These are phyloP conservation scores for Candida ponderosae DNA, from an alignment of 805 yeast species.

Conservation along the genomic window DNA sequence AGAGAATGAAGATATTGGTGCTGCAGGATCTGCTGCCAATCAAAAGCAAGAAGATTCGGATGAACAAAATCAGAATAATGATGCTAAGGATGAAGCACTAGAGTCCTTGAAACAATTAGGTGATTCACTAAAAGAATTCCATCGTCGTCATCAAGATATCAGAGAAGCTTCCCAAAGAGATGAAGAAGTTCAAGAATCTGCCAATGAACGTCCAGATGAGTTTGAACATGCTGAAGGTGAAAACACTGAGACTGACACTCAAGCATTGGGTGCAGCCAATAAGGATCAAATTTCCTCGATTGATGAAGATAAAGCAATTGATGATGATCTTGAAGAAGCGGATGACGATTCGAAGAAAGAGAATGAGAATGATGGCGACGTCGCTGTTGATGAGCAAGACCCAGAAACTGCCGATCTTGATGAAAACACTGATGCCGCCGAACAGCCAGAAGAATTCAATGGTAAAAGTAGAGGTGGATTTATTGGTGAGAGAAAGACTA, in stretches of 20 bases:
- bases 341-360: constrained; percentile 19
- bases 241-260: constrained; percentile 71
- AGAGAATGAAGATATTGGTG: constrained; percentile 63
- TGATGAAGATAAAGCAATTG: constrained; percentile 76
- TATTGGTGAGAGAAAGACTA: constrained; percentile 36
- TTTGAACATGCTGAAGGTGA: constrained; percentile 80
- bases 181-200: constrained; percentile 40
- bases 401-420: constrained; percentile 16
- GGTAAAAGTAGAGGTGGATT: constrained; percentile 44
- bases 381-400: constrained; percentile 17
- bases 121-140: constrained; percentile 85
- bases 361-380: constrained; percentile 25
- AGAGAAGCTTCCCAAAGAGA: constrained; percentile 51
- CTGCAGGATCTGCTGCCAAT: constrained; percentile 45
- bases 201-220: constrained; percentile 73
- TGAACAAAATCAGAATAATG: constrained; percentile 35
- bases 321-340: constrained; percentile 48
- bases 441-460: constrained; percentile 36
- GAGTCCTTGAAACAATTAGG: constrained; percentile 86
- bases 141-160: constrained; percentile 84
- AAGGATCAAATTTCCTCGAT: constrained; percentile 71
- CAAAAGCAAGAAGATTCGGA: constrained; percentile 35
- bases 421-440: constrained; percentile 21
- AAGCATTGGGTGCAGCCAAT: constrained; percentile 87
- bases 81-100: constrained; percentile 57